Base-by-base conservation (phyloP, 441 rosid species). In the Metrosideros polymorpha region DNA sequence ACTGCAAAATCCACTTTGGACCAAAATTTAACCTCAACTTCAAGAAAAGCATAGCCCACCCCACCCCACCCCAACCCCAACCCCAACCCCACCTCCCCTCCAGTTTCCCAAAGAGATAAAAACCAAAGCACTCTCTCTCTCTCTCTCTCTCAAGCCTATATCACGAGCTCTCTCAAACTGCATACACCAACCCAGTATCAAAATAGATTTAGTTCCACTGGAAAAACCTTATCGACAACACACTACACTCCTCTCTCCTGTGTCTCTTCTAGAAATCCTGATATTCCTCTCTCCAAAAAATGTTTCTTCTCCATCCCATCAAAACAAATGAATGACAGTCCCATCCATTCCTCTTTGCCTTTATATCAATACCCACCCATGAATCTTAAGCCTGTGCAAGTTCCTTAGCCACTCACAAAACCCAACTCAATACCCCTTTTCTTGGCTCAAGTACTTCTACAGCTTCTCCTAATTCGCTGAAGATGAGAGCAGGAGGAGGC, bases 1-100 rank as follows among this genome's bases (percentile, higher is more conserved):
- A 92, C 95, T 92, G 86, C 96, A 91, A 94, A 91, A 93, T 93
- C 95, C 90, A 93, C 96, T 94, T 94, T 93, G 96, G 93, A 92
- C 93, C 95, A 88, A 85, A 89, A 87, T 88, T 88, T 94, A 89
- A 90, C 95, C 94, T 91, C 93, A 55, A 89, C 90, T 87, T 54
- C 93, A 93, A 89, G 94, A 90, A 92, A 92, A 90, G 95, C 90
- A 93, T 91, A 92, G 87, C 90, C 91, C 87, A 85, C 85, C 87
- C 71, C 49, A n/a, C n/a, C n/a, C n/a, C n/a, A n/a, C n/a, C n/a
- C n/a, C n/a, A n/a, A n/a, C n/a, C n/a, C n/a, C n/a, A n/a, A n/a
- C n/a, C n/a, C n/a, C n/a, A n/a, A n/a, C n/a, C n/a, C n/a, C n/a
- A n/a, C n/a, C n/a, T n/a, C n/a, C n/a, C 45, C 61, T 55, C 61